A percentile compares a stretch with the other conserved stretches of the same genome.
phyloP scores from a whole-genome alignment of 257 asterid genomes.

The Solanum medicagineum region DNA sequence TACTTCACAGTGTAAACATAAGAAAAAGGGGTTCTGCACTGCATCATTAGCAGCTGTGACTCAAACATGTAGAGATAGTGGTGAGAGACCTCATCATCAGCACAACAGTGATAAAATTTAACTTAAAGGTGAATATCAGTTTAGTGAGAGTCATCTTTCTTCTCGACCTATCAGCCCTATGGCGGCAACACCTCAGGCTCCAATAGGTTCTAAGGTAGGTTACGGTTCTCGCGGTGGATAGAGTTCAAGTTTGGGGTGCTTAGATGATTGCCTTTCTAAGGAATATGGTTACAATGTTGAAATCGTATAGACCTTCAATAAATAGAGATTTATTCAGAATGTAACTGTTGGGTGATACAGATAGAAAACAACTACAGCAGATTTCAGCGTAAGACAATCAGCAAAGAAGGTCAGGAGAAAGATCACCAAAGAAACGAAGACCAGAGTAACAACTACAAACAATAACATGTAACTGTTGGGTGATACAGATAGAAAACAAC shows the following conservation, averaged over 20 bases:
- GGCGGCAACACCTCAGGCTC: too few relatives aligned
- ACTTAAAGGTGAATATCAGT: too few relatives aligned
- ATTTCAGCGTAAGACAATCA: neutral
- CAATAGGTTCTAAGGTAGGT: too few relatives aligned
- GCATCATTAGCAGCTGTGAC: neutral
- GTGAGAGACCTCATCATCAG: too few relatives aligned
- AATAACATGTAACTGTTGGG: neutral
- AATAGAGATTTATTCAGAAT: neutral
- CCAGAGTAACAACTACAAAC: neutral
- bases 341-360: neutral
- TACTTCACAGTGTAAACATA: neutral
- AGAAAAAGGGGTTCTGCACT: neutral
- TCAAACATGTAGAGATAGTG: too few relatives aligned
- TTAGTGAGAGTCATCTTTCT: too few relatives aligned
- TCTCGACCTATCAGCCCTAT: too few relatives aligned
- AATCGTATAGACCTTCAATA: neutral
- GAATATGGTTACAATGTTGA: neutral
- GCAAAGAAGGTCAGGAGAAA: neutral
- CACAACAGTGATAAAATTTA: too few relatives aligned
- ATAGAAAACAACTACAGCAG: neutral
- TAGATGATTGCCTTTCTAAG: neutral
- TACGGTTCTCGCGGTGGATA: too few relatives aligned
- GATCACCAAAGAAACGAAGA: neutral
- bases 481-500: neutral
- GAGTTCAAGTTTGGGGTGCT: too few relatives aligned